phyloP scores from a whole-genome alignment of 192 early-diverging fungal species.

The Backusella liffmaniae region DNA sequence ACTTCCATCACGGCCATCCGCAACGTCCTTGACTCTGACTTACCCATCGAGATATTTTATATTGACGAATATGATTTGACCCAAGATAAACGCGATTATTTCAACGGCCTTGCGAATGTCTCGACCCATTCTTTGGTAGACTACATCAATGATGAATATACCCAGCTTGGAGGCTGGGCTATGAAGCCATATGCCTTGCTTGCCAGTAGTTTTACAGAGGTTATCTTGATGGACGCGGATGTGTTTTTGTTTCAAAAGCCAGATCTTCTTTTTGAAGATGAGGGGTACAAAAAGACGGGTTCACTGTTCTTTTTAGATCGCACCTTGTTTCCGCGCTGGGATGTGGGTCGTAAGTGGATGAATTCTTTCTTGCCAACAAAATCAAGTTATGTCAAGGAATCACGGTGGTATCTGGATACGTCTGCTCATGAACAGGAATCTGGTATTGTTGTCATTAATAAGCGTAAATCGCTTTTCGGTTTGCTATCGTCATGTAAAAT shows the following conservation, averaged over 20 bases:
- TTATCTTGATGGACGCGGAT: slow-evolving; percentile 71
- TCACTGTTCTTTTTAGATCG: slow-evolving; percentile 65
- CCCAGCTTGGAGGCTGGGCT: slow-evolving; percentile 56
- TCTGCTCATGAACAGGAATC: slow-evolving; percentile 63
- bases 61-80: slow-evolving; percentile 44
- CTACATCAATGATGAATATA: slow-evolving; percentile 36
- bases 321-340: slow-evolving; percentile 42
- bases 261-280: slow-evolving; percentile 47
- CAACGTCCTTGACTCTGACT: slow-evolving; percentile 34
- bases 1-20: slow-evolving; percentile 43
- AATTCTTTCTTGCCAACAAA: slow-evolving; percentile 46
- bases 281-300: slow-evolving; percentile 47
- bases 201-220: slow-evolving; percentile 56
- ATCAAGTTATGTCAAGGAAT: slow-evolving; percentile 36
- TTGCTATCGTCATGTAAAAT: slow-evolving; percentile 56
- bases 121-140: slow-evolving; percentile 25
- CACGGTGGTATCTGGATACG: slow-evolving; percentile 39
- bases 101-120: slow-evolving; percentile 14
- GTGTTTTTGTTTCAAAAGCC: slow-evolving; percentile 65
- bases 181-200: slow-evolving; percentile 69
- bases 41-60: slow-evolving; percentile 64
- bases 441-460: slow-evolving; percentile 59
- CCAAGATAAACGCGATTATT: slow-evolving; percentile 18
- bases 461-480: slow-evolving; percentile 45
- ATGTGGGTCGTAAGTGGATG: slow-evolving; percentile 43